These are phyloP conservation scores for Coniochaeta sp. DNA, from an alignment of 2,329 filamentous ascomycete species.

Conservation along the genomic window DNA sequence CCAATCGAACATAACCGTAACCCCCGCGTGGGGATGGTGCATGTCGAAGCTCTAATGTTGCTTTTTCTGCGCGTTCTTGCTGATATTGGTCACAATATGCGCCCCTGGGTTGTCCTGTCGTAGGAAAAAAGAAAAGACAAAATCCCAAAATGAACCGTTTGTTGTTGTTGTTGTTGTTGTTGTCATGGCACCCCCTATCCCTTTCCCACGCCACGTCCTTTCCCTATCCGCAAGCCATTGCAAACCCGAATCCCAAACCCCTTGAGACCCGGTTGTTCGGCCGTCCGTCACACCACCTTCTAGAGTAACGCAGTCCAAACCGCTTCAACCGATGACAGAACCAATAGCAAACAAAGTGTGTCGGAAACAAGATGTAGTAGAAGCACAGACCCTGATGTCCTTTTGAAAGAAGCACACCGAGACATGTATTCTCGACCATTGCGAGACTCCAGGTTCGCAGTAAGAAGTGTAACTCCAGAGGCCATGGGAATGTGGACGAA, in stretches of 20 bases:
- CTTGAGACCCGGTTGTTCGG: too few species aligned
- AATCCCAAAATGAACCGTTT: neutral
- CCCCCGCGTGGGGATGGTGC: slow-evolving; percentile 1
- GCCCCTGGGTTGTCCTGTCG: neutral
- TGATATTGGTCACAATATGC: neutral
- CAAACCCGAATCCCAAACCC: neutral
- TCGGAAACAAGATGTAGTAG: neutral
- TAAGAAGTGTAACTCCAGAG: too few species aligned
- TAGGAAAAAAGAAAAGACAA: neutral
- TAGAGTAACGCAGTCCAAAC: neutral
- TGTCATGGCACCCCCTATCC: neutral
- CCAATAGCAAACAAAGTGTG: neutral
- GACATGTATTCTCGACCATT: neutral
- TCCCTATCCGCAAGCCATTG: too few species aligned
- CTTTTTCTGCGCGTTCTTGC: neutral
- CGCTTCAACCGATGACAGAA: neutral
- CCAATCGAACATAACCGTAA: neutral
- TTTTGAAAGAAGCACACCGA: neutral
- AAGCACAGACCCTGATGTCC: neutral
- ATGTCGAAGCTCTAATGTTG: neutral
- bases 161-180: too few species aligned
- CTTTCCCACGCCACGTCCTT: too few species aligned
- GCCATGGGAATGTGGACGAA: too few species aligned
- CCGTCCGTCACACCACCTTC: neutral
- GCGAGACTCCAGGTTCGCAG: neutral